Evolutionary conservation across 2,329 filamentous ascomycete species (phyloP).

Genomic region (Colletotrichum sp.): DNA sequence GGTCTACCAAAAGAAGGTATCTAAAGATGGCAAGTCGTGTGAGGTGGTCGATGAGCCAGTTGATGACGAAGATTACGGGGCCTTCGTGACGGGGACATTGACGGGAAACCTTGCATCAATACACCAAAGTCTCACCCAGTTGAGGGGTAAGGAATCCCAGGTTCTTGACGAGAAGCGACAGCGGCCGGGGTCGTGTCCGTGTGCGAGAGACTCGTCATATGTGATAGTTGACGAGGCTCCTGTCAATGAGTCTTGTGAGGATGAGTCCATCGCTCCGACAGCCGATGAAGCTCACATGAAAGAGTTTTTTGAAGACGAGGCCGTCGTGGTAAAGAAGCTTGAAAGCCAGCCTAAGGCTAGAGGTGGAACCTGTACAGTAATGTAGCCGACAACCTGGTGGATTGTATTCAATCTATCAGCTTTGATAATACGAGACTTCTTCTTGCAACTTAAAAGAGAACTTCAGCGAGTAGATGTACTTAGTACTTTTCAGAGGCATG

Average conservation of each 20-base stretch:
- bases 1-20: not conserved
- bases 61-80: not conserved
- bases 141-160: not conserved
- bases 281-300: not conserved
- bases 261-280: not conserved
- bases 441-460: not conserved
- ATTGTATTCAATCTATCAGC: not conserved
- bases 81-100: not conserved
- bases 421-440: not conserved
- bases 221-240: not conserved
- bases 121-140: accelerated
- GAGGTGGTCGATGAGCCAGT: not conserved
- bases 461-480: no score
- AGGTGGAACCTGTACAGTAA: not conserved
- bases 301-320: not conserved
- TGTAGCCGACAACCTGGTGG: not conserved
- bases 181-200: not conserved
- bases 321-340: not conserved
- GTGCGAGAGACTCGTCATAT: not conserved
- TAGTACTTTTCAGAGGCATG: no score
- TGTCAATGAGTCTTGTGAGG: not conserved
- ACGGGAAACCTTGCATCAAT: not conserved
- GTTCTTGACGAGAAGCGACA: not conserved
- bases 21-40: not conserved
- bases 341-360: accelerated